Conservation (phyloP, 495 filamentous ascomycete genomes). For the Cercophora samala region DNA sequence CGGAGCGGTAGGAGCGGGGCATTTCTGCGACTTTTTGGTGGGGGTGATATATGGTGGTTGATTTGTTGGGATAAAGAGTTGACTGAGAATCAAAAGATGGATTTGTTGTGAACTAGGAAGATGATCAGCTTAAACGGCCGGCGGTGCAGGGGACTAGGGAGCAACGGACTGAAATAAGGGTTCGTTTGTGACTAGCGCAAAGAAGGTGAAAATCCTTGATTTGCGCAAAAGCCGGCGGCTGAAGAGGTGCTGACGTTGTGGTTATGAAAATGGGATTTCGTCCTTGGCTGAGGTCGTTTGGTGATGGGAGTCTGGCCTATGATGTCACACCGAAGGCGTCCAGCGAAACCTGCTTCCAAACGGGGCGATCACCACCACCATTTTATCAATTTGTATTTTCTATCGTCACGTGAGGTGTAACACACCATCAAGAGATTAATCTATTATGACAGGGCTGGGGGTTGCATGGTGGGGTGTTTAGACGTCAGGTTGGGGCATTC, state of each 20-base stretch:
- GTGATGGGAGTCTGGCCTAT: neutral
- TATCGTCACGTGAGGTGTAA: neutral
- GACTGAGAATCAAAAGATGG: neutral
- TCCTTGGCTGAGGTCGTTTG: neutral
- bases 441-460: neutral
- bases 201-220: neutral
- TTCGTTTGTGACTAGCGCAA: neutral
- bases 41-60: neutral
- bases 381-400: neutral
- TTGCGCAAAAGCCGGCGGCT: neutral
- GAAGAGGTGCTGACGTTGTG: neutral
- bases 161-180: neutral
- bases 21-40: neutral
- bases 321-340: neutral
- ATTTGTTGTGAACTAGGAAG: neutral
- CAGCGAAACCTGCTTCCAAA: neutral
- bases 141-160: neutral
- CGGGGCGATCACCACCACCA: neutral
- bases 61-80: too few species aligned
- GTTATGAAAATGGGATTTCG: neutral
- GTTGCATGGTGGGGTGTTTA: too few species aligned
- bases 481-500: neutral
- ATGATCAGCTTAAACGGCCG: neutral
- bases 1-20: neutral
- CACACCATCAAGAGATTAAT: neutral